These are phyloP conservation scores for Candida maris DNA, from an alignment of 805 yeast species.

Conservation along the genomic window DNA sequence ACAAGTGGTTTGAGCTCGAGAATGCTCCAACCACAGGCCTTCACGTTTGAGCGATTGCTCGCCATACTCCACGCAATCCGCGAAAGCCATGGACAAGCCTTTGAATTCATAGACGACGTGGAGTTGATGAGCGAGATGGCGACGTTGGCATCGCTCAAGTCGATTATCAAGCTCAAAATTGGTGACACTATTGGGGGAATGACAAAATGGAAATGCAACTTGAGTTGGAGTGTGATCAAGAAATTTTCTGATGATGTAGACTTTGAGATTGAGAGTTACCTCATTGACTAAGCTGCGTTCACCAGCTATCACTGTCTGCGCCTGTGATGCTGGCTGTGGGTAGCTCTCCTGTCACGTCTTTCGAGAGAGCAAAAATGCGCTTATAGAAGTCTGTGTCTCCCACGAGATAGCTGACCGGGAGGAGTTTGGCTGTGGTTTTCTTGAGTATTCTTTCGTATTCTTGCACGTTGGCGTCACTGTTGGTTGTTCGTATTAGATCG, in stretches of 20 bases:
- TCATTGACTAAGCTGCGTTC: slow-evolving; percentile 26
- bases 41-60: slow-evolving; percentile 72
- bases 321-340: slow-evolving; percentile 22
- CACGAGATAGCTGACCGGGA: slow-evolving; percentile 25
- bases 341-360: slow-evolving; percentile 22
- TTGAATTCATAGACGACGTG: slow-evolving; percentile 29
- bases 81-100: slow-evolving; percentile 35
- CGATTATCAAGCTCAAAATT: slow-evolving; percentile 23
- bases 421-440: slow-evolving; percentile 24
- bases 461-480: slow-evolving; percentile 27
- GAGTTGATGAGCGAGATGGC: slow-evolving; percentile 37
- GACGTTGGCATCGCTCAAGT: slow-evolving; percentile 34
- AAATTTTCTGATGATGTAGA: slow-evolving; percentile 59
- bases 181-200: slow-evolving; percentile 55
- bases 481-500: slow-evolving; percentile 18
- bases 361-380: slow-evolving; percentile 20
- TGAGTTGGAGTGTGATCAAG: slow-evolving; percentile 61
- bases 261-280: slow-evolving; percentile 62
- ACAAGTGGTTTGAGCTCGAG: slow-evolving; percentile 54
- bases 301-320: slow-evolving; percentile 30
- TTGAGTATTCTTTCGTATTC: slow-evolving; percentile 26
- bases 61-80: slow-evolving; percentile 77
- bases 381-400: slow-evolving; percentile 22
- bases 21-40: slow-evolving; percentile 65
- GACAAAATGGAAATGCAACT: slow-evolving; percentile 76